Percentiles rank a stretch among this genome's conserved stretches.
These are phyloP conservation scores for Aschersonia sp. DNA, from an alignment of 2,329 filamentous ascomycete species.

Conservation along the genomic window DNA sequence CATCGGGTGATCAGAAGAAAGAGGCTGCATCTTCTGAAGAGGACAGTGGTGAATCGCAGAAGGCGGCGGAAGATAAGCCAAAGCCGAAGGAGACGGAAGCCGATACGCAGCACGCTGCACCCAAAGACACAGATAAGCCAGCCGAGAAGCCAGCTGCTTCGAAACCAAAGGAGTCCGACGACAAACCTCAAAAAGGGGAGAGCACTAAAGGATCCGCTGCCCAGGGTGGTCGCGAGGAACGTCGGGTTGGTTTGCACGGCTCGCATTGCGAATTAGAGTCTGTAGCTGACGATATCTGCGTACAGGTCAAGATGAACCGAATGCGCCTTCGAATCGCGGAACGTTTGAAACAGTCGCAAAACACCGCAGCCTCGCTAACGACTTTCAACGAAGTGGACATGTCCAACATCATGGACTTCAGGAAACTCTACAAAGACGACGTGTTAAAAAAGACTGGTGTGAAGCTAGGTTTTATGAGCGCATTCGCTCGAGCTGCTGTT, in stretches of 20 bases:
- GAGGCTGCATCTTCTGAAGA: slow-evolving; percentile 15
- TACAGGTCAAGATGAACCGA: slow-evolving; percentile 96
- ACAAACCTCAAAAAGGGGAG: slow-evolving; percentile 8
- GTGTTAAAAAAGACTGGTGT: slow-evolving; percentile 90
- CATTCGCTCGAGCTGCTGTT: slow-evolving; percentile 80
- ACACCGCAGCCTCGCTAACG: slow-evolving; percentile 90
- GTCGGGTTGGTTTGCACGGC: slow-evolving; percentile 48
- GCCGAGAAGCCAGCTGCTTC: slow-evolving; percentile 4
- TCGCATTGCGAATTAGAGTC: background rate
- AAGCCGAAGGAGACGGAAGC: slow-evolving; percentile 6
- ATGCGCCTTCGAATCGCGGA: slow-evolving; percentile 97
- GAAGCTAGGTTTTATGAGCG: slow-evolving; percentile 99
- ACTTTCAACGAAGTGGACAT: slow-evolving; percentile 99
- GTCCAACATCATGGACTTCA: slow-evolving; percentile 94
- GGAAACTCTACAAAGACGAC: slow-evolving; percentile 94
- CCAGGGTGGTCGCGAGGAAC: slow-evolving; percentile 69
- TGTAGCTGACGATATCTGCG: background rate
- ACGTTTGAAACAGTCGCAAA: slow-evolving; percentile 97
- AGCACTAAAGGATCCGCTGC: slow-evolving; percentile 9
- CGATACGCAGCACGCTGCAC: slow-evolving; percentile 16
- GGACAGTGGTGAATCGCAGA: background rate
- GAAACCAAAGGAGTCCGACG: slow-evolving; percentile 13
- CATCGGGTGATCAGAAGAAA: slow-evolving; percentile 19
- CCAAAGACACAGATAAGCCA: slow-evolving; percentile 17
- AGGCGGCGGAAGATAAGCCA: background rate